phyloP scores from a whole-genome alignment of 164 flowering plant genomes.

The Pachysandra terminalis region DNA sequence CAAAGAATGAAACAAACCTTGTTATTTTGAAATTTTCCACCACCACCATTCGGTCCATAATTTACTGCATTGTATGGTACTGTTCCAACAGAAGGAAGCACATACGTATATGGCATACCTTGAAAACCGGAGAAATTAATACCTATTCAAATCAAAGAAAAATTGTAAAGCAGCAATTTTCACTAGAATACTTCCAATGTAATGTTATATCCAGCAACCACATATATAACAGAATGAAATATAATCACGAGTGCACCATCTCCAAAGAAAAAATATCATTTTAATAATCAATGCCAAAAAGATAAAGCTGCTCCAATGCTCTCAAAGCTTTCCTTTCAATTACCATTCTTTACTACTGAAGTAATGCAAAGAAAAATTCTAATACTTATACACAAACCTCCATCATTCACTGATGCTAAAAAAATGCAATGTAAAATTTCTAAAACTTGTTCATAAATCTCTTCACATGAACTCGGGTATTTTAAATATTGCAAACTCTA shows the following conservation, averaged over 20 bases:
- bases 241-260: not conserved
- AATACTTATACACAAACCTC: not conserved
- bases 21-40: constrained; percentile 57
- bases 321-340: not conserved
- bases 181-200: constrained; percentile 1
- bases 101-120: constrained; percentile 43
- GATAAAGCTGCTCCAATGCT: not conserved
- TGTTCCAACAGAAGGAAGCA: constrained; percentile 55
- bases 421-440: not conserved
- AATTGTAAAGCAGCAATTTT: constrained; percentile 22
- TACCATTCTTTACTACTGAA: too few species aligned
- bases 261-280: not conserved
- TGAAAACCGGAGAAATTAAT: constrained; percentile 52
- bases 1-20: constrained; percentile 47
- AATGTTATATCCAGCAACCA: constrained; percentile 9
- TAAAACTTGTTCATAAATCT: not conserved
- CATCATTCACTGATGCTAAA: too few species aligned
- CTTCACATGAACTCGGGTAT: not conserved
- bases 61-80: constrained; percentile 45
- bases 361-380: not conserved
- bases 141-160: constrained; percentile 37
- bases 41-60: constrained; percentile 61
- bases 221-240: not conserved
- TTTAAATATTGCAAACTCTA: not conserved
- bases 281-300: not conserved